Conservation (phyloP, 1,284 basidiomycete species). For the Trichosporon inkin region DNA sequence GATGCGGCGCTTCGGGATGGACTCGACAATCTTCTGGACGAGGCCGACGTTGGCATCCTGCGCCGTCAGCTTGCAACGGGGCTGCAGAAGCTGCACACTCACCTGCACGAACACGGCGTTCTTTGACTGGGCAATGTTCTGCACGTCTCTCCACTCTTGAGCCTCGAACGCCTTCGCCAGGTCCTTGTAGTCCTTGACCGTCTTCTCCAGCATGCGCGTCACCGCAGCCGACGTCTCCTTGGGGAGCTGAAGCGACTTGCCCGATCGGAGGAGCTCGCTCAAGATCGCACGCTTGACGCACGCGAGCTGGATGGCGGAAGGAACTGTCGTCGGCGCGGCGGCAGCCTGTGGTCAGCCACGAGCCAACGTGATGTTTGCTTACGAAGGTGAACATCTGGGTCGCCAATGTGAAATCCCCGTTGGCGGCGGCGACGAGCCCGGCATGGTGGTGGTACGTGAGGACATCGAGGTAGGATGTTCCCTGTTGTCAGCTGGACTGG, state of each 20-base stretch:
- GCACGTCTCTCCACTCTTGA: conserved; percentile 31
- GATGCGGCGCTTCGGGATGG: conserved; percentile 35
- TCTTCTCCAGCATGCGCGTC: conserved; percentile 31
- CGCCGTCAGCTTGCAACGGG: conserved; percentile 9
- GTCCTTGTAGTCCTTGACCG: conserved; percentile 30
- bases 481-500: background rate
- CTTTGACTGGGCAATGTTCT: conserved; percentile 8
- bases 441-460: conserved; percentile 46
- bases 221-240: conserved; percentile 32
- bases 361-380: conserved; percentile 9
- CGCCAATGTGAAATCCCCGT: conserved; percentile 28
- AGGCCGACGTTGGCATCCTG: conserved; percentile 43
- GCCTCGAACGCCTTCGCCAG: conserved; percentile 38
- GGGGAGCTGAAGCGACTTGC: conserved; percentile 31
- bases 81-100: background rate
- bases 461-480: conserved; percentile 36
- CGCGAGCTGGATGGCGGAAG: conserved; percentile 42
- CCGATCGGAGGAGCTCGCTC: conserved; percentile 37
- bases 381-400: conserved; percentile 36
- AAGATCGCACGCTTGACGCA: conserved; percentile 44
- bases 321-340: conserved; percentile 29
- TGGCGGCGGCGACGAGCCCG: conserved; percentile 33
- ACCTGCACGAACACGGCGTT: conserved; percentile 8
- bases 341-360: conserved; percentile 30
- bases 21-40: conserved; percentile 30